Evolutionary conservation across 345 rosid genomes (phyloP).

Genomic region (Noccaea bulbosa): DNA sequence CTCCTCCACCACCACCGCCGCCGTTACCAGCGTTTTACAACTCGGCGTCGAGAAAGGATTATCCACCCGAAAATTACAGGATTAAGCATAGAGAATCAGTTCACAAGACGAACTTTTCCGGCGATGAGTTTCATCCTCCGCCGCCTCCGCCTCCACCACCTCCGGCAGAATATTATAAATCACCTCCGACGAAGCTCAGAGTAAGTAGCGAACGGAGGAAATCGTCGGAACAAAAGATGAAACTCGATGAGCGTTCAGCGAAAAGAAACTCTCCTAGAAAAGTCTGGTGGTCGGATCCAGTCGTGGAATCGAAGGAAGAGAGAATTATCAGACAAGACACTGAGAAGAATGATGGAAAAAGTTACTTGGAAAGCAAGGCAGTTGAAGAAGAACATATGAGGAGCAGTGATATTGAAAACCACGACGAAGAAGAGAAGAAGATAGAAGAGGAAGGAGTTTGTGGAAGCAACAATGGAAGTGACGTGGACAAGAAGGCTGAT

Average conservation of each 20-base stretch:
- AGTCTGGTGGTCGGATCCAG: constrained; percentile 43
- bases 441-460: constrained; percentile 35
- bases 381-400: constrained; percentile 36
- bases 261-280: constrained; percentile 45
- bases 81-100: constrained; percentile 30
- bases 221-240: constrained; percentile 35
- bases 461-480: constrained; percentile 46
- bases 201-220: constrained; percentile 35
- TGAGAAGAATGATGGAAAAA: constrained; percentile 32
- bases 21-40: constrained; percentile 48
- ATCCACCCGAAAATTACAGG: constrained; percentile 22
- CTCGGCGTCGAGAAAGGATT: constrained; percentile 41
- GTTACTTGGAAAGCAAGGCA: constrained; percentile 41
- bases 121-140: constrained; percentile 49
- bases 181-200: constrained; percentile 46
- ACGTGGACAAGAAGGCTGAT: constrained; percentile 94
- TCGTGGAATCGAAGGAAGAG: constrained; percentile 35
- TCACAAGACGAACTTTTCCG: constrained; percentile 27
- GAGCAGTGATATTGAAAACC: constrained; percentile 11
- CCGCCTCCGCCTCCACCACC: constrained; percentile 84
- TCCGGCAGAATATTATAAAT: constrained; percentile 40
- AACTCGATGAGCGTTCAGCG: constrained; percentile 28
- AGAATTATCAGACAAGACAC: constrained; percentile 29
- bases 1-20: constrained; percentile 71
- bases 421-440: constrained; percentile 22